Evolutionary conservation across 2,329 filamentous ascomycete species (phyloP).

Genomic region (Talaromyces sp.): DNA sequence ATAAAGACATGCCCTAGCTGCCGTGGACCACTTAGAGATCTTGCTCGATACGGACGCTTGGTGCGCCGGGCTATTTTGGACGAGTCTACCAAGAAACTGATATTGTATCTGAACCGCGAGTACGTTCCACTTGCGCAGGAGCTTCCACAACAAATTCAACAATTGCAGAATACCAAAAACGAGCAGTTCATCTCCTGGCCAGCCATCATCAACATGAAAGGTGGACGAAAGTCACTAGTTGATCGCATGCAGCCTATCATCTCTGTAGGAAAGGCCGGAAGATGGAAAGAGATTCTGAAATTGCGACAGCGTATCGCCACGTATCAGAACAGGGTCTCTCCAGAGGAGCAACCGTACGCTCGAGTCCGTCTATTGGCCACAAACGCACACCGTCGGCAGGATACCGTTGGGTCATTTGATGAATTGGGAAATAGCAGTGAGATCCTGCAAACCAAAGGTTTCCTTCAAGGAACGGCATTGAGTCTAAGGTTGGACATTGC

Average conservation of each 20-base stretch:
- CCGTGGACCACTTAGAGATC: constrained; percentile 54
- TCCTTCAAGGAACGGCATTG: constrained; percentile 43
- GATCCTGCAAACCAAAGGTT: constrained; percentile 36
- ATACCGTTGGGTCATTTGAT: constrained; percentile 23
- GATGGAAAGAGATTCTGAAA: constrained; percentile 25
- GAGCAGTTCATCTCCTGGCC: constrained; percentile 20
- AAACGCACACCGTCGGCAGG: constrained; percentile 29
- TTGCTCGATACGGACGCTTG: constrained; percentile 61
- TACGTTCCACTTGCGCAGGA: constrained; percentile 41
- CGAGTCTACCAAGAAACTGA: constrained; percentile 62
- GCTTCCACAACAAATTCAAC: constrained; percentile 27
- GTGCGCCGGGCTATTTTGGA: constrained; percentile 59
- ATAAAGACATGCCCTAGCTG: constrained; percentile 58
- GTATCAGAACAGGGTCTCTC: constrained; percentile 33
- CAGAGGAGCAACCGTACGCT: constrained; percentile 40
- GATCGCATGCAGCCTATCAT: neutral
- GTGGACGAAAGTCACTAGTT: neutral
- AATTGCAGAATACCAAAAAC: constrained; percentile 26
- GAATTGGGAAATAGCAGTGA: constrained; percentile 23
- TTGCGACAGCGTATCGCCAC: constrained; percentile 29
- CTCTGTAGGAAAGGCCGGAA: neutral
- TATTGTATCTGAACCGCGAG: constrained; percentile 49
- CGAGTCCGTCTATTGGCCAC: constrained; percentile 35
- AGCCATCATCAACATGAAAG: neutral
- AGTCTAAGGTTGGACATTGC: constrained; percentile 49